Conservation (phyloP, 305 asterid species). For the Fraxinus nigra region DNA sequence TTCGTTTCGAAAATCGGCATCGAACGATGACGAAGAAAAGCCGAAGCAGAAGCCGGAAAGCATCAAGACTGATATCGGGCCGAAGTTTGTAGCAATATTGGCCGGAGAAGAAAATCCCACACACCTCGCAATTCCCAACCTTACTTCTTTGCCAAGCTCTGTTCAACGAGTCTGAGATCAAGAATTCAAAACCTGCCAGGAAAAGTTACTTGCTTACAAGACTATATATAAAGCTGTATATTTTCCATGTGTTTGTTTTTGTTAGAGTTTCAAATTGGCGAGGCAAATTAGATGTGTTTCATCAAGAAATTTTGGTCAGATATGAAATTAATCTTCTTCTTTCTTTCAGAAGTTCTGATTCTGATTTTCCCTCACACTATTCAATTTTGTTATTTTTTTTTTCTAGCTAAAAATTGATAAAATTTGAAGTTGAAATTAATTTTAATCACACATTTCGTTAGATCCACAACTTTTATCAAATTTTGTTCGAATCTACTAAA, state of each 20-base stretch:
- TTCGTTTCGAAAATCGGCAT: conserved; percentile 40
- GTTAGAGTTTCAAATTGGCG: too few species aligned
- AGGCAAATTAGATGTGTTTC: conserved; percentile 9
- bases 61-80: conserved; percentile 24
- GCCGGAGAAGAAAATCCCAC: conserved; percentile 80
- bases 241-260: neutral
- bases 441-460: too few species aligned
- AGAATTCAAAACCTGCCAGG: neutral
- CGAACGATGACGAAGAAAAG: conserved; percentile 33
- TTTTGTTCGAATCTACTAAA: too few species aligned
- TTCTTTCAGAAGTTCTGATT: neutral
- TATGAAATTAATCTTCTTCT: neutral
- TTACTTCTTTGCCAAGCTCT: conserved; percentile 15
- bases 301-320: conserved; percentile 11
- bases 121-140: conserved; percentile 57
- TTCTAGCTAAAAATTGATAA: neutral
- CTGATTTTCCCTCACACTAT: neutral
- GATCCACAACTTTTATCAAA: too few species aligned
- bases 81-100: conserved; percentile 71
- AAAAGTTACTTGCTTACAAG: neutral
- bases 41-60: conserved; percentile 24
- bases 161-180: conserved; percentile 25
- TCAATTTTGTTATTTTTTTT: neutral
- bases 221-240: too few species aligned
- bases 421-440: too few species aligned